A percentile compares a stretch with the other conserved stretches of the same genome.
phyloP scores from a whole-genome alignment of 2,329 filamentous ascomycete genomes.

The Pseudogymnoascus sp. region DNA sequence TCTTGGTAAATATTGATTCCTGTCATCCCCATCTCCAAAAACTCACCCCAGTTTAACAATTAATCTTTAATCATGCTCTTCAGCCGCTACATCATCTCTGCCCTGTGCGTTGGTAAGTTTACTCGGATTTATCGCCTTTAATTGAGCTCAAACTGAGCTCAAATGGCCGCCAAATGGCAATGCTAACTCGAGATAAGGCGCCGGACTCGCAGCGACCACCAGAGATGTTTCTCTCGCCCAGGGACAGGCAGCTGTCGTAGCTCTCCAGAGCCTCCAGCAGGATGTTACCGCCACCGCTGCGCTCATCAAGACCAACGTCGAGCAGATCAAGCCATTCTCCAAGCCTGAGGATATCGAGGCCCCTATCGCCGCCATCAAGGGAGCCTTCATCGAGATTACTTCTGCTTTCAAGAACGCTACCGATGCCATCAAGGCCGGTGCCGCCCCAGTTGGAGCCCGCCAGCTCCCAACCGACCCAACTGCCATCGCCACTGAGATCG shows the following conservation, averaged over 20 bases:
- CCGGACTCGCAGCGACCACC: not conserved
- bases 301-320: not conserved
- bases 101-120: slow-evolving; percentile 2
- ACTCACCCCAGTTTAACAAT: not conserved
- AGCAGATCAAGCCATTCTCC: not conserved
- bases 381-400: not conserved
- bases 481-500: not conserved
- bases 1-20: not conserved
- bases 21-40: not conserved
- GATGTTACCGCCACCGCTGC: not conserved
- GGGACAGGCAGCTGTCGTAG: not conserved
- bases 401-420: not conserved
- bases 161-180: not conserved
- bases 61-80: not conserved
- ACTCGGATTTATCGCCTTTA: not conserved
- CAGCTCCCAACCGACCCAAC: not conserved
- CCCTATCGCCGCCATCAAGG: not conserved
- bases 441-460: not conserved
- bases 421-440: not conserved
- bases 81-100: not conserved
- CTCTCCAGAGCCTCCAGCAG: not conserved
- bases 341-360: not conserved
- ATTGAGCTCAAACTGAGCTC: not conserved
- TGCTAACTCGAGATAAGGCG: not conserved
- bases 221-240: not conserved